Evolutionary conservation across 2,329 filamentous ascomycete genomes (phyloP).

Genomic region (Stylonectria norvegica): DNA sequence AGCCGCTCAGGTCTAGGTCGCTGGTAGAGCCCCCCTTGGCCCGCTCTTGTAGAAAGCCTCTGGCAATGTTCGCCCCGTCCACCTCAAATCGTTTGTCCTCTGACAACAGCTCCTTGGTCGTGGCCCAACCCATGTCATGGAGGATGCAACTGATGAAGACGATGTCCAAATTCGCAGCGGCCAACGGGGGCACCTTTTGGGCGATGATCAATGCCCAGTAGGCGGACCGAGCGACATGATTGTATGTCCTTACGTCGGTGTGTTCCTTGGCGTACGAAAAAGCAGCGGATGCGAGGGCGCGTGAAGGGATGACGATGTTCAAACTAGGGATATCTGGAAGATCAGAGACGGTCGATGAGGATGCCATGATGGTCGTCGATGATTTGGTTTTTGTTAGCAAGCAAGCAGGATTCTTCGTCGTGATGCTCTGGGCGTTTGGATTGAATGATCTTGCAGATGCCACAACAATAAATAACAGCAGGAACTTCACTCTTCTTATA

Average conservation of each 20-base stretch:
- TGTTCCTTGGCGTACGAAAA: slow-evolving; percentile 7
- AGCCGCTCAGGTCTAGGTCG: background rate
- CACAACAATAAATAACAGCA: no score
- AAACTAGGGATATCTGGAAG: no score
- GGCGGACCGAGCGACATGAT: slow-evolving; percentile 11
- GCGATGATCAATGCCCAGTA: slow-evolving; percentile 12
- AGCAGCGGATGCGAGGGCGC: no score
- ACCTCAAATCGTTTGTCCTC: slow-evolving; percentile 14
- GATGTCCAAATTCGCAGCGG: slow-evolving; percentile 4
- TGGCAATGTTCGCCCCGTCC: slow-evolving; percentile 14
- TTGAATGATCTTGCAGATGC: no score
- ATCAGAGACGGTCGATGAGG: no score
- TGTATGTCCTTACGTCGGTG: slow-evolving; percentile 8
- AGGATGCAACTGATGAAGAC: slow-evolving; percentile 14
- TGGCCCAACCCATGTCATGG: slow-evolving; percentile 16
- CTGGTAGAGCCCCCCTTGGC: background rate
- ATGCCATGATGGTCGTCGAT: no score
- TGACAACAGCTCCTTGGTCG: slow-evolving; percentile 3
- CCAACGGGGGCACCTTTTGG: slow-evolving; percentile 3
- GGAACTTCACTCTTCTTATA: no score
- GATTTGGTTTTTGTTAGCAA: no score
- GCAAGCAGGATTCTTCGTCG: no score
- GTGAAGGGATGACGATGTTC: no score
- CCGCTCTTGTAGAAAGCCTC: slow-evolving; percentile 2
- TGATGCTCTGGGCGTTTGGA: no score